Evolutionary conservation across 768 basidiomycete species (phyloP), one percentile per base, ranked within the genome.

Genomic region (Boletus subparvulus): DNA sequence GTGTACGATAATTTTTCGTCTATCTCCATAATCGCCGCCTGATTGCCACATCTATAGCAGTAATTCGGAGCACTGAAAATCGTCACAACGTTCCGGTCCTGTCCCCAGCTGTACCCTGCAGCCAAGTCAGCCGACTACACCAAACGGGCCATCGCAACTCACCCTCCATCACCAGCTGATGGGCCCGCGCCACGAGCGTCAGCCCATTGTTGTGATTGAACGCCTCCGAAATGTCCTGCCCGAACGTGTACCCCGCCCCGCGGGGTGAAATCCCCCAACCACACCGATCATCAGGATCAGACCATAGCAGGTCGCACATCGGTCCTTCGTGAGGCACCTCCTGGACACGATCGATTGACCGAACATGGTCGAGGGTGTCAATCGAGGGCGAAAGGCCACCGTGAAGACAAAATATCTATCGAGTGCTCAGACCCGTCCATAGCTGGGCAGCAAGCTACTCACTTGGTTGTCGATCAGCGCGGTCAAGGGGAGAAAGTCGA

Each of bases 41-140:
- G 97, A 74, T 99, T 99, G 52, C 97, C 97, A 72, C 97, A 99
- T 72, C 97, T 83, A 80, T 99, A 99, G 77, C 96, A 99, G 75
- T 98, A 99, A 77, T 99, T 99, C 42, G 97, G 97, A 63, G 97
- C 97, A 62, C 95, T 98, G 81, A 98, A 99, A 71, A 99, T 98
- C 42, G 96, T 99, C 62, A 99, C 96, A 24, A 99, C 96, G 72
- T 98, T 98, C 74, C 94, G 85, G 77, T 98, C 96, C 77, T 98
- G 96, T 57, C 94, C 94, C 96, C 96, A 98, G 72, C 94, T 97
- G 73, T 92, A 91, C 45, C 90, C 89, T 90, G 56, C 46, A 19
- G 3, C 37, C 32, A 5, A 14, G 49, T 56, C 47, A 58, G 58
- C 35, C 53, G 44, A 56, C 44, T 50, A 44, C 47, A 39, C 46